Percentiles rank a stretch among this genome's conserved stretches.
phyloP scores from a whole-genome alignment of 2,329 filamentous ascomycete species.

The Nemania sp. region DNA sequence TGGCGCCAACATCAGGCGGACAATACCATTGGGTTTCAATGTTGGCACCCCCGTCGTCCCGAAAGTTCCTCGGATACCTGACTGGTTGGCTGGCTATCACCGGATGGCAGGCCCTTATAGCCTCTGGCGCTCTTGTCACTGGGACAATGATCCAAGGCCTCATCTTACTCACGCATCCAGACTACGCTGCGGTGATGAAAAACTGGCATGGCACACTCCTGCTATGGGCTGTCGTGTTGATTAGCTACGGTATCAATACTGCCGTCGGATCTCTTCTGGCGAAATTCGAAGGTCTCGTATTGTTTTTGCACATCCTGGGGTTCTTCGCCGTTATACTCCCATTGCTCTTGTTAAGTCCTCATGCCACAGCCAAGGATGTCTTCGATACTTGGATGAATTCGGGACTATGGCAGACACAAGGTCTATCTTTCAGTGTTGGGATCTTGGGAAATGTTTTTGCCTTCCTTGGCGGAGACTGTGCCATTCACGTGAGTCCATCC shows the following conservation, averaged over 20 bases:
- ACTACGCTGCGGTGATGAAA: slow-evolving; percentile 37
- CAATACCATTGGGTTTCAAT: slow-evolving; percentile 48
- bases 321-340: slow-evolving; percentile 59
- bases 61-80: slow-evolving; percentile 42
- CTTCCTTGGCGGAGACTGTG: slow-evolving; percentile 41
- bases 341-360: slow-evolving; percentile 49
- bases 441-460: slow-evolving; percentile 41
- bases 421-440: slow-evolving; percentile 40
- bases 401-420: slow-evolving; percentile 43
- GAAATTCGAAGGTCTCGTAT: slow-evolving; percentile 56
- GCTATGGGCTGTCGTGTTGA: slow-evolving; percentile 54
- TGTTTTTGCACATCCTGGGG: slow-evolving; percentile 59
- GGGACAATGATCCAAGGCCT: slow-evolving; percentile 43
- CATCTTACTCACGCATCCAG: slow-evolving; percentile 39
- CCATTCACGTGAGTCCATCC: slow-evolving; percentile 38
- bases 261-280: slow-evolving; percentile 47
- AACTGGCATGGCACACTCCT: slow-evolving; percentile 43
- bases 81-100: slow-evolving; percentile 42
- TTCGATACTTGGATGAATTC: slow-evolving; percentile 48
- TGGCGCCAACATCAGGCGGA: slow-evolving; percentile 49
- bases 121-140: slow-evolving; percentile 36
- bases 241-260: slow-evolving; percentile 58
- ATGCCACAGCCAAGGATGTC: slow-evolving; percentile 46
- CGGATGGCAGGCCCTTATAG: slow-evolving; percentile 42
- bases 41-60: slow-evolving; percentile 39